Percentiles rank a stretch among this genome's conserved stretches.
phyloP scores from a whole-genome alignment of 805 yeast species.

The Saturnispora hagleri region DNA sequence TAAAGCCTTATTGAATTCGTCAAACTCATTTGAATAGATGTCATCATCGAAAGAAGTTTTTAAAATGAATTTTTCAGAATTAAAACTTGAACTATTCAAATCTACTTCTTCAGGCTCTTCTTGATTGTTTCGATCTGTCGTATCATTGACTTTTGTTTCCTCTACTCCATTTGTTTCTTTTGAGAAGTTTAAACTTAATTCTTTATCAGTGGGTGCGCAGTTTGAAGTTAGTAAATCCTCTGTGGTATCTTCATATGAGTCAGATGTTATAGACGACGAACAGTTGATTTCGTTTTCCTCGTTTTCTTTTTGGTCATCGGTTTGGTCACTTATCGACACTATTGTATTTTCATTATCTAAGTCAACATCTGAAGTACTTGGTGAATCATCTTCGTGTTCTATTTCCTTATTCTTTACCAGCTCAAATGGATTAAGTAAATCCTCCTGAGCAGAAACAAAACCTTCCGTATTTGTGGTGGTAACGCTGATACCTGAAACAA shows the following conservation, averaged over 20 bases:
- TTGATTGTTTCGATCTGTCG: background rate
- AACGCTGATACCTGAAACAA: conserved; percentile 19
- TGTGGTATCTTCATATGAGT: background rate
- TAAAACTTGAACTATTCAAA: conserved; percentile 17
- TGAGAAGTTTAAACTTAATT: too few relatives aligned
- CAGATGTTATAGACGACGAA: background rate
- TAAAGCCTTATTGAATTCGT: conserved; percentile 25
- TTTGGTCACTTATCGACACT: conserved; percentile 4
- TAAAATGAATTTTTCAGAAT: conserved; percentile 19
- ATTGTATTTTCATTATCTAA: conserved; percentile 7
- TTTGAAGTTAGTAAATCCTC: background rate
- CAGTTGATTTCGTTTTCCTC: background rate
- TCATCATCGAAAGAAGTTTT: conserved; percentile 34
- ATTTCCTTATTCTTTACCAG: conserved; percentile 3
- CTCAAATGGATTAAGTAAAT: conserved; percentile 3
- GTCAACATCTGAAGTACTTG: background rate
- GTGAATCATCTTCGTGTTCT: background rate
- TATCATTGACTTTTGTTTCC: background rate
- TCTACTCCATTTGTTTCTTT: background rate
- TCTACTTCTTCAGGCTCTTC: background rate
- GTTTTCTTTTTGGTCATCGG: background rate
- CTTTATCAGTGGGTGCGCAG: background rate
- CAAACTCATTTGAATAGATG: conserved; percentile 26
- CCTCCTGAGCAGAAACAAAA: conserved; percentile 27
- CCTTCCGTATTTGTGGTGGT: conserved; percentile 24